Percentiles rank a stretch among this genome's conserved stretches.
Conservation (phyloP, 345 rosid species). For the Lepidium aucheri region DNA sequence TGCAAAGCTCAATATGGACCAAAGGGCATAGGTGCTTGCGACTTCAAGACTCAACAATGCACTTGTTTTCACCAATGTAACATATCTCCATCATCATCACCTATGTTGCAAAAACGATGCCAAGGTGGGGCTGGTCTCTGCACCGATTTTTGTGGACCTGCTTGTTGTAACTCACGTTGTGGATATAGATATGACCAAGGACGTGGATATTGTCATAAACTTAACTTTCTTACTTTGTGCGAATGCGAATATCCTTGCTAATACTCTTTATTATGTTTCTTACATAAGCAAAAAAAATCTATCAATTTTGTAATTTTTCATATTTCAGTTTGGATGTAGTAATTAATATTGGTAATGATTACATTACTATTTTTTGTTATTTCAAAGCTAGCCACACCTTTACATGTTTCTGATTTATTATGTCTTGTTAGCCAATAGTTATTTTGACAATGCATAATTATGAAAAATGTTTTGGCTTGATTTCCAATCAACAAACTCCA, state of each 20-base stretch:
- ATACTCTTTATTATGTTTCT: background rate
- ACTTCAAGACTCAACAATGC: background rate
- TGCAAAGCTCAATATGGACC: conserved; percentile 9
- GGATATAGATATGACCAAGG: conserved; percentile 10
- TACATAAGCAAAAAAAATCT: background rate
- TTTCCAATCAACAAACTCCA: no score
- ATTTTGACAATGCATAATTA: no score
- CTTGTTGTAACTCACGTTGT: conserved; percentile 10
- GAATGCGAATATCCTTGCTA: conserved; percentile 13
- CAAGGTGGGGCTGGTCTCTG: conserved; percentile 5
- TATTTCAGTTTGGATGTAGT: background rate
- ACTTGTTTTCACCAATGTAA: background rate
- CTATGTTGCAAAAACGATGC: background rate
- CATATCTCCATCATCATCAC: background rate
- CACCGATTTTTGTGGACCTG: background rate
- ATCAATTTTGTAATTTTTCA: background rate
- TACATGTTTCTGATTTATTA: no score
- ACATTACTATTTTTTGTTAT: no score
- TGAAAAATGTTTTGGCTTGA: no score
- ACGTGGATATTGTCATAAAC: conserved; percentile 4
- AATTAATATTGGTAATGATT: no score
- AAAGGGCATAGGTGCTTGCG: background rate
- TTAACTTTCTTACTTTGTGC: background rate
- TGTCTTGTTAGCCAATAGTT: no score
- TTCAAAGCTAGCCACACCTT: no score